Conservation (phyloP, 495 filamentous ascomycete genomes). For the Geoglossum glabrum region DNA sequence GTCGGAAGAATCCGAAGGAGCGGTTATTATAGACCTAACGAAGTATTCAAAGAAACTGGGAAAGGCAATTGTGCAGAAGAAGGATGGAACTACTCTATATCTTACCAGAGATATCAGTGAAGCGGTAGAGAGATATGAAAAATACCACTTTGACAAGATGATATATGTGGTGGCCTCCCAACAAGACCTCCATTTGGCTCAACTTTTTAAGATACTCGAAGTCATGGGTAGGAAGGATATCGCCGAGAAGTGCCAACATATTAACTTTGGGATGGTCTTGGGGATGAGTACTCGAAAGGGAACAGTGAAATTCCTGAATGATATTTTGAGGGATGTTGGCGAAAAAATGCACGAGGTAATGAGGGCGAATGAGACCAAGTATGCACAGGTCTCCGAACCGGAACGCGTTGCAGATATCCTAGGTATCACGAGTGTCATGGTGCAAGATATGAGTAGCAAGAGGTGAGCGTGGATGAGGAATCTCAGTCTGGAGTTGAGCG, state of each 20-base stretch:
- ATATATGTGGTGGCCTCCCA: constrained; percentile 53
- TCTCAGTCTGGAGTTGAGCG: neutral
- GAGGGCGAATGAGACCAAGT: constrained; percentile 41
- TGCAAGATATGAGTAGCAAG: constrained; percentile 52
- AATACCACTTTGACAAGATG: constrained; percentile 54
- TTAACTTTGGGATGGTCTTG: constrained; percentile 55
- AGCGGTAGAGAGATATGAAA: constrained; percentile 37
- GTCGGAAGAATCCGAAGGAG: constrained; percentile 68
- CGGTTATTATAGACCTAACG: constrained; percentile 70
- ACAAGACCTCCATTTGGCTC: constrained; percentile 51
- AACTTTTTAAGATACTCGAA: constrained; percentile 52
- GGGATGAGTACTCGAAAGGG: constrained; percentile 52
- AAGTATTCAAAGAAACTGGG: constrained; percentile 55
- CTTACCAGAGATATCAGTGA: constrained; percentile 55
- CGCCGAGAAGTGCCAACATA: constrained; percentile 40
- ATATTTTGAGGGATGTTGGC: constrained; percentile 40
- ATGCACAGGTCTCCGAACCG: constrained; percentile 42
- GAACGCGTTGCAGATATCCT: constrained; percentile 29
- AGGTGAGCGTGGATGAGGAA: constrained; percentile 23
- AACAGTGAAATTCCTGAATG: constrained; percentile 49
- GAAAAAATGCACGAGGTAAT: constrained; percentile 59
- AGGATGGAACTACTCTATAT: constrained; percentile 49
- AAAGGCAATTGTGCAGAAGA: constrained; percentile 45
- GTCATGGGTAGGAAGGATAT: constrained; percentile 45
- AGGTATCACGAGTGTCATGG: constrained; percentile 50